A percentile compares a stretch with the other conserved stretches of the same genome.
Evolutionary conservation across 306 rosid species (phyloP).

Genomic region (Glycine latifolia): DNA sequence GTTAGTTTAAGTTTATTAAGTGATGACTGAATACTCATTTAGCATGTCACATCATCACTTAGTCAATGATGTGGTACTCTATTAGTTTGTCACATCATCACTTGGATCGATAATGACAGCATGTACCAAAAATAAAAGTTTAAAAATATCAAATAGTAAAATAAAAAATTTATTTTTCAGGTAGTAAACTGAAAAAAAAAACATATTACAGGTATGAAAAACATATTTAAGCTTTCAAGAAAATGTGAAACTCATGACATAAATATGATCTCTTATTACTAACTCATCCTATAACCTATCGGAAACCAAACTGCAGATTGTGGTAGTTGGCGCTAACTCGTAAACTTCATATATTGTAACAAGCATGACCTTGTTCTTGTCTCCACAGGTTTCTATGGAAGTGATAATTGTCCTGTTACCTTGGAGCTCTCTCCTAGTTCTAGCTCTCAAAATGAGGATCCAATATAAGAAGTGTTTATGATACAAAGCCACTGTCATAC

Average conservation of each 20-base stretch:
- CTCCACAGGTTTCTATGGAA: slow-evolving; percentile 83
- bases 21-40: too few species aligned
- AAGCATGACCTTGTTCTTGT: slow-evolving; percentile 40
- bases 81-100: too few species aligned
- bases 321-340: slow-evolving; percentile 32
- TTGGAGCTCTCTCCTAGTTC: slow-evolving; percentile 72
- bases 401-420: slow-evolving; percentile 94
- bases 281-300: background rate
- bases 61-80: too few species aligned
- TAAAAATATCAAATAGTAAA: too few species aligned
- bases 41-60: too few species aligned
- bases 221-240: background rate
- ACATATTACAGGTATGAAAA: too few species aligned
- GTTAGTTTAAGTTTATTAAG: too few species aligned
- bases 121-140: too few species aligned
- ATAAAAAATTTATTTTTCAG: too few species aligned
- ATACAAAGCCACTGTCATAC: background rate
- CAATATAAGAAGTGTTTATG: slow-evolving; percentile 39
- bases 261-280: slow-evolving; percentile 22
- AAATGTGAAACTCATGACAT: slow-evolving; percentile 26
- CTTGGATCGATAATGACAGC: too few species aligned
- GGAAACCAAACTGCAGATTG: slow-evolving; percentile 7
- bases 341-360: background rate
- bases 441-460: slow-evolving; percentile 49
- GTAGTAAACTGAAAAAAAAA: too few species aligned